Conservation (phyloP, 2,329 filamentous ascomycete species). For the Trichoderma arundinaceum region DNA sequence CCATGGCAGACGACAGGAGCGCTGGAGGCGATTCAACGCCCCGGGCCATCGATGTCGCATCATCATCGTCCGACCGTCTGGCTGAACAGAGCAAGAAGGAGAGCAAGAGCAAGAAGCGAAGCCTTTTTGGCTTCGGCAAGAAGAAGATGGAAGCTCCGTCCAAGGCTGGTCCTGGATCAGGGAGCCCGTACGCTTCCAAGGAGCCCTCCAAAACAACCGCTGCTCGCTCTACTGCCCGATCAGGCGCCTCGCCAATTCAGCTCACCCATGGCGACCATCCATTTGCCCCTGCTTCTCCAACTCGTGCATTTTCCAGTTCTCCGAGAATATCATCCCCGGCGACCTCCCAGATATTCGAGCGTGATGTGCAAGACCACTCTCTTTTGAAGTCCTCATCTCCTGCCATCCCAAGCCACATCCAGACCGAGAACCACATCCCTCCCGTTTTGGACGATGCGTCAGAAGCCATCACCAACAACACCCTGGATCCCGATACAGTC, state of each 20-base stretch:
- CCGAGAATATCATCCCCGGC: slow-evolving; percentile 80
- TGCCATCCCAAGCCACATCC: slow-evolving; percentile 90
- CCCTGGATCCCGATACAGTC: slow-evolving; percentile 84
- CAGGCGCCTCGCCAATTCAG: slow-evolving; percentile 49
- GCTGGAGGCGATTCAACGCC: slow-evolving; percentile 44
- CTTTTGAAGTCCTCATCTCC: slow-evolving; percentile 72
- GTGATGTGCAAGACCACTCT: slow-evolving; percentile 84
- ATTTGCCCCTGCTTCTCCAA: slow-evolving; percentile 65
- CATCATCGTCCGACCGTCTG: slow-evolving; percentile 39
- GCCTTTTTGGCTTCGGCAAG: slow-evolving; percentile 66
- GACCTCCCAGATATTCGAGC: slow-evolving; percentile 85
- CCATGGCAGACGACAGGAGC: slow-evolving; percentile 39
- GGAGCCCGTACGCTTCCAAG: slow-evolving; percentile 45
- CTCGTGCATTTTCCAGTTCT: slow-evolving; percentile 70
- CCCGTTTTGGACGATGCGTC: slow-evolving; percentile 90
- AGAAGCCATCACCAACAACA: slow-evolving; percentile 85
- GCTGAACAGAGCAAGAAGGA: slow-evolving; percentile 38
- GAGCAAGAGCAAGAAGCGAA: slow-evolving; percentile 58
- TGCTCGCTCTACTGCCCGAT: slow-evolving; percentile 33
- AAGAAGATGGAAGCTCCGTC: slow-evolving; percentile 57
- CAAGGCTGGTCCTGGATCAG: slow-evolving; percentile 45
- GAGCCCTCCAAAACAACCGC: slow-evolving; percentile 48
- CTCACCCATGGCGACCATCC: slow-evolving; percentile 49
- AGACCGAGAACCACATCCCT: slow-evolving; percentile 93
- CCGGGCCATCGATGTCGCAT: slow-evolving; percentile 39